Percentiles rank a stretch among this genome's conserved stretches.
Conservation (phyloP, 2,329 filamentous ascomycete genomes). For the Dactylellina parvicollis region DNA sequence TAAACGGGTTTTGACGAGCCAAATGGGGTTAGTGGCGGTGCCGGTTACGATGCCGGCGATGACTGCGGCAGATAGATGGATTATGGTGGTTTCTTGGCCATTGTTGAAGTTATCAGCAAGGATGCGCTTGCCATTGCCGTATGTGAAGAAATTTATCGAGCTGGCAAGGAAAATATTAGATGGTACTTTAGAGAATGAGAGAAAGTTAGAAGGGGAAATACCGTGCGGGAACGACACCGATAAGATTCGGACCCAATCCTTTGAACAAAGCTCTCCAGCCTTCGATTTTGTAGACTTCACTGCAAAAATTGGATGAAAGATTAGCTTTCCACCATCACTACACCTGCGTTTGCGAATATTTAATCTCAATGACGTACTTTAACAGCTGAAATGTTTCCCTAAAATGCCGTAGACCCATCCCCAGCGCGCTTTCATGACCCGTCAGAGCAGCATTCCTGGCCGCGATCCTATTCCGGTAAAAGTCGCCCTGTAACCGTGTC, state of each 20-base stretch:
- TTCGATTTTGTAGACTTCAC: constrained; percentile 74
- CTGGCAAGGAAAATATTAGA: constrained; percentile 22
- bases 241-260: constrained; percentile 86
- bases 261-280: constrained; percentile 91
- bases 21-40: constrained; percentile 94
- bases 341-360: not conserved
- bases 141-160: constrained; percentile 92
- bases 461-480: constrained; percentile 83
- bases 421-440: constrained; percentile 45
- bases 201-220: constrained; percentile 41
- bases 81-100: constrained; percentile 74
- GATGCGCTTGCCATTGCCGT: constrained; percentile 88
- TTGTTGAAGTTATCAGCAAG: constrained; percentile 79
- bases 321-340: constrained; percentile 2
- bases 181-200: not conserved
- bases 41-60: constrained; percentile 84
- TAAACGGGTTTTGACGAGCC: constrained; percentile 91
- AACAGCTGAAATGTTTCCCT: constrained; percentile 88
- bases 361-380: constrained; percentile 65
- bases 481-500: constrained; percentile 91
- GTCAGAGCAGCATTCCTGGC: constrained; percentile 38
- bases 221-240: constrained; percentile 87
- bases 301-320: constrained; percentile 1
- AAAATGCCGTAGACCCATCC: constrained; percentile 68
- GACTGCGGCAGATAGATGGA: constrained; percentile 80